Conservation (phyloP, 192 early-diverging fungal species). For the Coemansia sp. region DNA sequence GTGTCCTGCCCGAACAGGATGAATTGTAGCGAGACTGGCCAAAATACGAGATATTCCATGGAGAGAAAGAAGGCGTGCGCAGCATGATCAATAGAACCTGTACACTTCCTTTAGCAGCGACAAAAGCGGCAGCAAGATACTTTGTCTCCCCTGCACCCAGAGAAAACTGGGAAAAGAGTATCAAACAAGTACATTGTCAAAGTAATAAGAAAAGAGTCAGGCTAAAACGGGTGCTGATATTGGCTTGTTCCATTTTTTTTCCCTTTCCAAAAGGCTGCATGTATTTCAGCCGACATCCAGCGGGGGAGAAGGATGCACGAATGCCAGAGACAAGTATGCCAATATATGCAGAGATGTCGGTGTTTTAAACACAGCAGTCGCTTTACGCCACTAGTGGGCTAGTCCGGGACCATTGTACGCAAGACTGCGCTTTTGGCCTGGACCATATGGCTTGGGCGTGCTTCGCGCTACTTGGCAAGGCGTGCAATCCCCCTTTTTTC, state of each 20-base stretch:
- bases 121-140: background rate
- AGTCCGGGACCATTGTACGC: background rate
- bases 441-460: background rate
- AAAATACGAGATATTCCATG: background rate
- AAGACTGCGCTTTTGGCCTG: background rate
- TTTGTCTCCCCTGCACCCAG: background rate
- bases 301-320: background rate
- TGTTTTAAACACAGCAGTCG: background rate
- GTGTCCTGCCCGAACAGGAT: background rate
- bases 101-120: background rate
- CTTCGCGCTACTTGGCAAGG: no score
- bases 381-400: background rate
- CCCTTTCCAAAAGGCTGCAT: background rate
- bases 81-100: background rate
- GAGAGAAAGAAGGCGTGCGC: background rate
- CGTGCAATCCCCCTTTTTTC: no score
- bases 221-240: background rate
- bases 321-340: background rate
- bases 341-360: background rate
- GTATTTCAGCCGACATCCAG: slow-evolving; percentile 1
- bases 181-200: background rate
- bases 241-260: background rate
- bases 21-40: background rate
- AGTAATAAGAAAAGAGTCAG: background rate
- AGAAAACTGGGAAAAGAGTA: background rate